Base-by-base conservation (phyloP, 208 protist species). In the Porcisia deanei region DNA sequence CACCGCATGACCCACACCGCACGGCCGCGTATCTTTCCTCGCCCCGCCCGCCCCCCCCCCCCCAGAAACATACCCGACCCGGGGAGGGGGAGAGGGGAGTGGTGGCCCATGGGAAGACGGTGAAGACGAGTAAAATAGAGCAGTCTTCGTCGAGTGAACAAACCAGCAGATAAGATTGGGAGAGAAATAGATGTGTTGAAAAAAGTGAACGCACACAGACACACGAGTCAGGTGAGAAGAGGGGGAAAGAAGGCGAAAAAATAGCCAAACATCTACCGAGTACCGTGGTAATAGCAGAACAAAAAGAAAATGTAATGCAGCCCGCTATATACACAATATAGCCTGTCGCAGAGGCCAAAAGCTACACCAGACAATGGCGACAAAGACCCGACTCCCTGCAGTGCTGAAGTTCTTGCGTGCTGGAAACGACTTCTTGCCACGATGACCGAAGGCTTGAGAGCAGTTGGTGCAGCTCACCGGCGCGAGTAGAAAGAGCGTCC, bases 401-500 rank as follows among this genome's bases (percentile, higher is more conserved):
- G 45, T 67, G 70, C 54, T 81, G 58, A 25, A 87, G 60, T 5
- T 72, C 73, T 14, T 8, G 61, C 9, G 25, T 60, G 12, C 41
- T 59, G 25, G 47, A 41, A 60, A 49, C 10, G 37, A 69, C 68
- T 6, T 73, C 75, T 41, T 80, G 66, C 73, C 64, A 63, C 30
- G 61, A 60, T 20, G 69, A 68, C 25, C 53, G 41, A 39, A 79
- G 72, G 60, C 34, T 69, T 37, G 25, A 18, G 20, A 69, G 47
- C 43, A 84, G 80, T 49, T 80, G 76, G 34, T 77, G 64, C 69
- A 87, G 71, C 53, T 87, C 79, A 16, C 52, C 58, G 22, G 77
- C 76, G 10, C 88, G 87, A 1, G 67, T 72, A 47, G 37, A 64
- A 37, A 94, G 71, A 22, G 89, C 88, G 16, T 86, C 85, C n/a